Conservation (phyloP, 2,329 filamentous ascomycete species). For the Lasiodiplodia gonubiensis region DNA sequence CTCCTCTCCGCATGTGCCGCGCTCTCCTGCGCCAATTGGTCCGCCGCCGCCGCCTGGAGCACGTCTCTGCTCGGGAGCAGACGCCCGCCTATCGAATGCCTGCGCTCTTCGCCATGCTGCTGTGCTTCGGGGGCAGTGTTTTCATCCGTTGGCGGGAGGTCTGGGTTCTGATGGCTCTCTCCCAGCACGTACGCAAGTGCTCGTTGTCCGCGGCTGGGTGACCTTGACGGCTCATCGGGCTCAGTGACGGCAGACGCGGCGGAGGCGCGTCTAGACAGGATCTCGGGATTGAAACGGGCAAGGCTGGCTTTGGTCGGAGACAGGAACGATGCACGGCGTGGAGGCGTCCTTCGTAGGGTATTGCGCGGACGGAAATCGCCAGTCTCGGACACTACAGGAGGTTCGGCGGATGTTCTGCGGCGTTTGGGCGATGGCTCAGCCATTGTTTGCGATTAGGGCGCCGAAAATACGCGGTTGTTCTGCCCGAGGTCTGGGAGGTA, state of each 20-base stretch:
- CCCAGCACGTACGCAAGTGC: conserved; percentile 35
- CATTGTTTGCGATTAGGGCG: background rate
- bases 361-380: conserved; percentile 27
- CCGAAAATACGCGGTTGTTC: background rate
- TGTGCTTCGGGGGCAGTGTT: background rate
- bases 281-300: conserved; percentile 45
- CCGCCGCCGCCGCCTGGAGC: conserved; percentile 11
- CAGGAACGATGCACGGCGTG: conserved; percentile 44
- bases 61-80: conserved; percentile 15
- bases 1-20: background rate
- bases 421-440: conserved; percentile 38
- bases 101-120: conserved; percentile 20
- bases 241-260: conserved; percentile 29
- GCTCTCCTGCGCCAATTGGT: background rate
- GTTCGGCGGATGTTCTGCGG: conserved; percentile 38
- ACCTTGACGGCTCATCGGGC: conserved; percentile 31
- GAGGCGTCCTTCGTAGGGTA: conserved; percentile 38
- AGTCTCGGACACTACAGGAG: conserved; percentile 12
- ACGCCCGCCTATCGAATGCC: conserved; percentile 13
- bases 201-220: conserved; percentile 34
- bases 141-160: background rate
- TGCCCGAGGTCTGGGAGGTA: too few relatives aligned
- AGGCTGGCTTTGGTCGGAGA: conserved; percentile 50
- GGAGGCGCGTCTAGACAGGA: conserved; percentile 31
- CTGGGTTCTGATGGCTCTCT: conserved; percentile 26